Base-by-base conservation (phyloP, 2,329 filamentous ascomycete genomes). In the Fusarium nurragi region DNA sequence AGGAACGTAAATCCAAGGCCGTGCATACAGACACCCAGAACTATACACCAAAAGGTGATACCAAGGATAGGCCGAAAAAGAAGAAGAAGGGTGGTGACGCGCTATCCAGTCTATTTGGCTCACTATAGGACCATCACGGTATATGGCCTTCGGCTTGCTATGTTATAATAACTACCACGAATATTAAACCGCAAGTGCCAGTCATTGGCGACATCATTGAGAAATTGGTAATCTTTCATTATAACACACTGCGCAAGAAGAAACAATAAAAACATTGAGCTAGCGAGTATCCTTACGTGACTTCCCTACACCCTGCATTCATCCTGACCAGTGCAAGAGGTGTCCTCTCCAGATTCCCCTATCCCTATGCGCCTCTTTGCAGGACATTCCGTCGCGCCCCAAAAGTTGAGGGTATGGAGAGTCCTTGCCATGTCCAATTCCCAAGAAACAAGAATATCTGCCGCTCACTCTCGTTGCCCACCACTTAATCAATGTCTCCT, bases 101-200 rank as follows among this genome's bases (percentile, higher is more conserved):
- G 38, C 90, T 94, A 53, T 91, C 93, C 62, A 88, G 88, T 71
- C 76, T 94, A 22, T 95, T 95, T 71, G 83, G 82, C 49, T 84
- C 84, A 11, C 75, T 92, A 11, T 72, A 25, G 63, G 26, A 52
- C 11, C 12, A 14, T 26, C 19, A 12, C 16, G 25, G 21, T 41
- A 28, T 19, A 34, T 16, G n/a, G 19, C 37, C 30, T 34, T 34
- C 10, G 8, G 9, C 32, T 18, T 18, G 32, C 13, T 10, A 21
- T 28, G 10, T 41, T 28, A 63, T 18, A 48, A 51, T 28, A 21
- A 22, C 36, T 7, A 9, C 39, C 26, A 54, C 18, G 14, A 23
- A 34, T 41, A 49, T 22, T 19, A 34, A n/a, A 22, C 18, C 6
- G 21, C 26, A 22, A 28, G 5, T 53, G 19, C 25, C 19, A 45